phyloP scores from a whole-genome alignment of 73 alveolate genomes.

The Tetrahymena thermophila region DNA sequence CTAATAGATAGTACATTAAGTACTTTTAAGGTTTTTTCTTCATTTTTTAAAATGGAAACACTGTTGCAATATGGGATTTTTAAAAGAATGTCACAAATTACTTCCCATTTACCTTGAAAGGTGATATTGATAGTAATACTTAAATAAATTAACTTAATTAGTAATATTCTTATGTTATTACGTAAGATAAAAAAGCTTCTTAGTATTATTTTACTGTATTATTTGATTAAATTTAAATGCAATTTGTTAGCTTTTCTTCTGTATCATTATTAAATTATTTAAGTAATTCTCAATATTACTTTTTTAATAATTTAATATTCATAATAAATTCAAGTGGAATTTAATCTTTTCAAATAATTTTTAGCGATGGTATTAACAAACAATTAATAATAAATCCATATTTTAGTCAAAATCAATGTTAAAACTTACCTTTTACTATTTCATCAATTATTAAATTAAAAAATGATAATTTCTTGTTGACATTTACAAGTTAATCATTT shows the following conservation, averaged over 20 bases:
- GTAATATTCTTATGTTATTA: no score
- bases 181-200: not conserved
- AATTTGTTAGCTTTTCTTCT: not conserved
- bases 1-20: not conserved
- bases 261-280: no score
- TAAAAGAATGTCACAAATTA: not conserved
- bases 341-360: no score
- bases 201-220: not conserved
- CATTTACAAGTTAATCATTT: not conserved
- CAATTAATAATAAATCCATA: not conserved
- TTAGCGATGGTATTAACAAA: not conserved
- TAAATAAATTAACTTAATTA: not conserved
- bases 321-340: no score
- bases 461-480: no score
- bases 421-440: no score
- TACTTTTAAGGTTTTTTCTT: not conserved
- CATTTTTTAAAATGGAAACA: not conserved
- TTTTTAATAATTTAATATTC: no score
- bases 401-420: not conserved
- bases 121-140: not conserved
- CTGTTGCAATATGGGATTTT: not conserved
- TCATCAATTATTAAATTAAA: no score
- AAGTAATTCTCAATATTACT: not conserved
- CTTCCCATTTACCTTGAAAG: not conserved
- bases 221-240: not conserved